Percentiles rank a stretch among this genome's conserved stretches.
Conservation (phyloP, 495 filamentous ascomycete species). For the Penicillium flavigenum region DNA sequence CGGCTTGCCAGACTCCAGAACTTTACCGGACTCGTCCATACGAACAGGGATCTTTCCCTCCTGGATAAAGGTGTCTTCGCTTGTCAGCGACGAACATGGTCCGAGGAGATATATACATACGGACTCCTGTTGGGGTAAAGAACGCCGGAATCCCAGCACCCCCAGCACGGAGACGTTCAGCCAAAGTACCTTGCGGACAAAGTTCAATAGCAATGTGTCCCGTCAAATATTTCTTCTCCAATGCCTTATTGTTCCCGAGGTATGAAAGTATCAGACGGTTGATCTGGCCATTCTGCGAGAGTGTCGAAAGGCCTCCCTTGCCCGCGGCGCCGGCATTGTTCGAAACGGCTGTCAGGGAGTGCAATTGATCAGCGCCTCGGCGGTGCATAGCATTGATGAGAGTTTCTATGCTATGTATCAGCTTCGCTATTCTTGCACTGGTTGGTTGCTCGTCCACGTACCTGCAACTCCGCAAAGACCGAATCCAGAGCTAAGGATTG, state of each 20-base stretch:
- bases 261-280: slow-evolving; percentile 83
- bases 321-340: slow-evolving; percentile 86
- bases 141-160: slow-evolving; percentile 89
- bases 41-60: slow-evolving; percentile 77
- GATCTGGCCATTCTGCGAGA: slow-evolving; percentile 76
- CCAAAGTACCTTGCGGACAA: slow-evolving; percentile 85
- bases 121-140: slow-evolving; percentile 82
- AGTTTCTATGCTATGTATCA: slow-evolving; percentile 52
- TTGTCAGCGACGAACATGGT: not conserved
- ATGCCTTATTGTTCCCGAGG: slow-evolving; percentile 84
- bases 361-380: slow-evolving; percentile 65
- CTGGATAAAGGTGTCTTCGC: slow-evolving; percentile 66
- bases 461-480: slow-evolving; percentile 84
- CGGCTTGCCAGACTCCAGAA: slow-evolving; percentile 66
- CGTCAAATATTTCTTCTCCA: slow-evolving; percentile 80
- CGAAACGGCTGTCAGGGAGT: slow-evolving; percentile 77
- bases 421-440: not conserved
- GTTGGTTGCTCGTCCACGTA: slow-evolving; percentile 10
- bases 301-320: slow-evolving; percentile 71
- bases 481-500: slow-evolving; percentile 79
- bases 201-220: slow-evolving; percentile 84
- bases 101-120: slow-evolving; percentile 34
- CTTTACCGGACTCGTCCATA: slow-evolving; percentile 73
- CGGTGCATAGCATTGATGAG: slow-evolving; percentile 74
- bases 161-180: slow-evolving; percentile 78